Base-by-base conservation (phyloP, 2,329 filamentous ascomycete species). In the Penicillium digitatum region DNA sequence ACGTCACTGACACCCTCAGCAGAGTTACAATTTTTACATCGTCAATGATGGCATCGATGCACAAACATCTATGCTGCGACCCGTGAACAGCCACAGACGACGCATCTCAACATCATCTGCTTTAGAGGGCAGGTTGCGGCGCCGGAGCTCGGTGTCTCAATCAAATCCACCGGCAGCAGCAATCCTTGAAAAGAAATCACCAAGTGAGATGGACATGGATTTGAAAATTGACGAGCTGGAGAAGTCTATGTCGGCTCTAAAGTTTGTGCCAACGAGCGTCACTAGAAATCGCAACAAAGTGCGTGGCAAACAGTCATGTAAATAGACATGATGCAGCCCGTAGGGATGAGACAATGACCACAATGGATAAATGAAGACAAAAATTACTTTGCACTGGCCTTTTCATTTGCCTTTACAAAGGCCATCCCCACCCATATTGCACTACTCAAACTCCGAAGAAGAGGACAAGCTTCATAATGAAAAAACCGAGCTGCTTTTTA, bases 41-140 rank as follows among this genome's bases (percentile, higher is more conserved):
- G 87, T 95, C 3, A 89, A 91, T 62, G 85, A 90, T 58, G 94
- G 94, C n/a, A 89, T 96, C 57, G 93, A 96, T 67, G 87, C 87
- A 45, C 84, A 89, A 48, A 85, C 80, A 40, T 95, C 90, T 18
- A 84, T 99, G 74, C 78, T 97, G 12, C 78, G 84, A 46, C 63
- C 66, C 10, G 57, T 68, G 44, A 63, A 70, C 32, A 64, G 62
- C 24, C 66, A 69, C 37, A 60, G 65, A 32, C 68, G 72, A 26
- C 70, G 74, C 43, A 62, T 75, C 24, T 74, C 74, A 10, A 65
- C 66, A 5, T 61, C 64, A 16, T 69, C 67, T 12, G 62, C 70
- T 27, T 66, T 70, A 35, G 71, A 72, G 60, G 67, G 67, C 37
- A 66, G 72, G 48, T 56, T 74, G 52, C 62, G 68, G 35, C 60